Evolutionary conservation across 345 rosid genomes (phyloP).

Genomic region (Brassica napus): DNA sequence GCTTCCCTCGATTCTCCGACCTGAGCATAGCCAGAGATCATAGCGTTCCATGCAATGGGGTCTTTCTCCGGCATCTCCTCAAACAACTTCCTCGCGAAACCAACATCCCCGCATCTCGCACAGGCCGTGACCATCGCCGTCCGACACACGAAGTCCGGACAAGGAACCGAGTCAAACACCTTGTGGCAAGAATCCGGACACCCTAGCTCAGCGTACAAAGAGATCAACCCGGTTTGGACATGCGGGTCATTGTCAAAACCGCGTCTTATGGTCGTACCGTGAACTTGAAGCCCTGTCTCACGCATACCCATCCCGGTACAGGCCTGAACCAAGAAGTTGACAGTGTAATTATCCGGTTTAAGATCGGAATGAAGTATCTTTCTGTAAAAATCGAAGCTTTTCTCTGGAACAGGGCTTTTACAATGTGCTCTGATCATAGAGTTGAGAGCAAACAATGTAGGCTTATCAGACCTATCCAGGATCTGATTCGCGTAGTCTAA

Average conservation of each 20-base stretch:
- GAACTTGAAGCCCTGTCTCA: conserved; percentile 46
- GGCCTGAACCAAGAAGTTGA: conserved; percentile 58
- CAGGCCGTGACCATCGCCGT: conserved; percentile 66
- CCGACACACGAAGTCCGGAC: conserved; percentile 60
- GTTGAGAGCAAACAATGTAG: conserved; percentile 57
- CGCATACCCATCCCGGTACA: conserved; percentile 41
- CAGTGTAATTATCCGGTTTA: conserved; percentile 62
- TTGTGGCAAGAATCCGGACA: conserved; percentile 44
- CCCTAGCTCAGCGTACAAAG: conserved; percentile 58
- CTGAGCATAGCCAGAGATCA: conserved; percentile 60
- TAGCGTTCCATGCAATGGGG: conserved; percentile 58
- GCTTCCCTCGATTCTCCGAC: conserved; percentile 53
- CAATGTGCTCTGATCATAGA: conserved; percentile 66
- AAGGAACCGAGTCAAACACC: conserved; percentile 43
- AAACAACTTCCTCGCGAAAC: conserved; percentile 50
- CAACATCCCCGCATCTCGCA: conserved; percentile 59
- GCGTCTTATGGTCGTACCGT: conserved; percentile 45
- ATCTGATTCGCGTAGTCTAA: conserved; percentile 48
- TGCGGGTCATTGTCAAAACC: conserved; percentile 62
- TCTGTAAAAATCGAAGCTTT: conserved; percentile 47
- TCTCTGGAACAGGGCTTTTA: conserved; percentile 45
- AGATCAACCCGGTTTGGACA: conserved; percentile 58
- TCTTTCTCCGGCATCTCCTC: conserved; percentile 62
- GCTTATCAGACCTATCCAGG: conserved; percentile 47
- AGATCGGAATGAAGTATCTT: conserved; percentile 41